Evolutionary conservation across 2,329 filamentous ascomycete species (phyloP).

Genomic region (Tolypocladium pustulatum): DNA sequence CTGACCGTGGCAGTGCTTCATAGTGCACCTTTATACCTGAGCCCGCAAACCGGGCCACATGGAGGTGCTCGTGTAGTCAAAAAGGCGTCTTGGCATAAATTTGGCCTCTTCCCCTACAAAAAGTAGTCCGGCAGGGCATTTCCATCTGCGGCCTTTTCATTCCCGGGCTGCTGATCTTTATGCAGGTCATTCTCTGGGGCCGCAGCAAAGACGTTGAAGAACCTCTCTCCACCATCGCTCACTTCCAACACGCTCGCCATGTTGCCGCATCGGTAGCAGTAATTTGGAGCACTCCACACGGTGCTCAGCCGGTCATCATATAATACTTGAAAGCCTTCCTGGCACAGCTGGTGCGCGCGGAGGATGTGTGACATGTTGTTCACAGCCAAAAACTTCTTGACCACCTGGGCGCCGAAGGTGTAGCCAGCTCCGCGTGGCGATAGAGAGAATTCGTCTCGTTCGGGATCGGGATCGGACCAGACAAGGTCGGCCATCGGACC

Average conservation of each 20-base stretch:
- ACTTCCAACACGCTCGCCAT: conserved; percentile 96
- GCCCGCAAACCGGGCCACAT: neutral
- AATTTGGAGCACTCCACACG: conserved; percentile 96
- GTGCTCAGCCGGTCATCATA: conserved; percentile 93
- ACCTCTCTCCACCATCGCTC: conserved; percentile 81
- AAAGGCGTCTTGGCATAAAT: neutral
- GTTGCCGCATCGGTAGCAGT: conserved; percentile 92
- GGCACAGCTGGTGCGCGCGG: conserved; percentile 94
- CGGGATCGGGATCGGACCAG: conserved; percentile 96
- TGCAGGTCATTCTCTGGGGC: conserved; percentile 91
- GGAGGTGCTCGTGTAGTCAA: neutral
- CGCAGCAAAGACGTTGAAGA: conserved; percentile 96
- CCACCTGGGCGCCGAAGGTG: conserved; percentile 94
- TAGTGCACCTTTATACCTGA: neutral
- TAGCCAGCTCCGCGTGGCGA: conserved; percentile 91
- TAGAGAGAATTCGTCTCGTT: conserved; percentile 92
- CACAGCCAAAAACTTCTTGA: conserved; percentile 95
- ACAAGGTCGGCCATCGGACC: conserved; percentile 99
- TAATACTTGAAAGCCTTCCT: conserved; percentile 94
- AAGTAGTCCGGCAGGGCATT: conserved; percentile 62
- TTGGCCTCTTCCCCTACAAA: conserved; percentile 30
- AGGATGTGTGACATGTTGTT: conserved; percentile 98
- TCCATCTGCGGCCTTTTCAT: conserved; percentile 58
- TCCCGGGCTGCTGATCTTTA: conserved; percentile 70
- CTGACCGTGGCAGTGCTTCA: neutral